Base-by-base conservation (phyloP, 2,329 filamentous ascomycete species). In the Didymella pomorum region DNA sequence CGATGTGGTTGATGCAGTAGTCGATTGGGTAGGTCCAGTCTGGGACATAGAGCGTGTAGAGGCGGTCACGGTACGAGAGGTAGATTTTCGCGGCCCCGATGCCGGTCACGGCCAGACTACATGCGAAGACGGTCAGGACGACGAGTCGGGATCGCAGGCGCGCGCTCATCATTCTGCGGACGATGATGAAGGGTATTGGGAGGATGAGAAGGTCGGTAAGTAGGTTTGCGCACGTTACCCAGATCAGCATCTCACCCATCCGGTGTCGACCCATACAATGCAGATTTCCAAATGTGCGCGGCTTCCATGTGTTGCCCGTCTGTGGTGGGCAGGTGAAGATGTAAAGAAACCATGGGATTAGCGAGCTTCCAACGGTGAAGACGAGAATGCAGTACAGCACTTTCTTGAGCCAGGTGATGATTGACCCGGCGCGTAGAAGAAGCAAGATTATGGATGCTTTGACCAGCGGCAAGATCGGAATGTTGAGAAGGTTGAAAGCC, bases 21-120 rank as follows among this genome's bases (percentile, higher is more conserved):
- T 77, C 74, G 59, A 78, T 78, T 8, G 72, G 71, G 47, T 76
- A 79, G n/a, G 76, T 79, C 76, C 76, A 79, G 60, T 79, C 76
- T 5, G 73, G 67, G 14, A 73, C 68, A 59, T 72, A 74, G 7
- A 72, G 60, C 2, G 61, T 66, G 60, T 69, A 78, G 12, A 79
- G 73, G 16, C 76, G 76, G 63, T 78, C 76, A 52, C 74, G 74
- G 58, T 79, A 78, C 2, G 74, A 73, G 9, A 78, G 68, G 55
- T 77, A 78, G 31, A 79, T 77, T 60, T 79, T 79, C 21, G 74
- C 75, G 10, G 71, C 76, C 45, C 76, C 75, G 35, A 78, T 77
- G 14, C 56, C 72, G 41, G 76, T 78, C 7, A 79, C 76, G 72
- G 71, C 75, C 65, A 79, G 62, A 69, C 75, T 77, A 56, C 76